Evolutionary conservation across 2,329 filamentous ascomycete genomes (phyloP).

Genomic region (Dryadomyces sulphureus): DNA sequence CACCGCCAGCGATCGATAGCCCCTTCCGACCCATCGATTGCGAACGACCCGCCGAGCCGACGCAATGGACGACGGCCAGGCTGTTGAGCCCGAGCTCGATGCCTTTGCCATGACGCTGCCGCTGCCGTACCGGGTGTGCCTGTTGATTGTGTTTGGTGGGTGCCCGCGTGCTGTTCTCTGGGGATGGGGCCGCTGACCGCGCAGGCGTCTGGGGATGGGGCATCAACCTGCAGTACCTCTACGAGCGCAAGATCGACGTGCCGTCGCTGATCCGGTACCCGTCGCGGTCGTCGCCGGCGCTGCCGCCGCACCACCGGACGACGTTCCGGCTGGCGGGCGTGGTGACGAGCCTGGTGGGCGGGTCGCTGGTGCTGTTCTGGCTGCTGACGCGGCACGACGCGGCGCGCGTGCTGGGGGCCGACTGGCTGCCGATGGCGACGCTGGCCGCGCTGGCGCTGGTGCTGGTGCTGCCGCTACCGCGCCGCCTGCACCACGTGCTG

Average conservation of each 20-base stretch:
- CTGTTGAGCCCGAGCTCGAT: slow-evolving; percentile 60
- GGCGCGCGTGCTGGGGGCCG: slow-evolving; percentile 57
- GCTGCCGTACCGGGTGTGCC: slow-evolving; percentile 75
- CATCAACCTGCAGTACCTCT: slow-evolving; percentile 77
- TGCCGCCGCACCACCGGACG: slow-evolving; percentile 63
- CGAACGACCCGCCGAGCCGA: neutral
- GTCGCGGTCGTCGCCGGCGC: slow-evolving; percentile 51
- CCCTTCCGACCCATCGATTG: neutral
- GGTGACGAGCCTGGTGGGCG: slow-evolving; percentile 53
- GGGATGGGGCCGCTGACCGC: neutral
- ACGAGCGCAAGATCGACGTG: slow-evolving; percentile 70
- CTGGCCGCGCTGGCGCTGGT: slow-evolving; percentile 57
- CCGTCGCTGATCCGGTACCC: slow-evolving; percentile 79
- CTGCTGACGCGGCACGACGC: slow-evolving; percentile 55
- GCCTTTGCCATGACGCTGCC: slow-evolving; percentile 77
- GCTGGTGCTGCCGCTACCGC: slow-evolving; percentile 47
- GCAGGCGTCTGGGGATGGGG: slow-evolving; percentile 67
- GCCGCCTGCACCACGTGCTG: slow-evolving; percentile 4
- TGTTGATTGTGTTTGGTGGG: slow-evolving; percentile 73
- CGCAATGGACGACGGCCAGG: slow-evolving; percentile 59
- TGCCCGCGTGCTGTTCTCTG: neutral
- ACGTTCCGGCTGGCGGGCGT: slow-evolving; percentile 74
- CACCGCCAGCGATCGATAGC: slow-evolving; percentile 4
- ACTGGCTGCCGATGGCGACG: slow-evolving; percentile 76
- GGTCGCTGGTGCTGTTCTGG: slow-evolving; percentile 77